These are phyloP conservation scores for Corynespora cassiicola DNA, from an alignment of 2,329 filamentous ascomycete genomes.

Conservation along the genomic window DNA sequence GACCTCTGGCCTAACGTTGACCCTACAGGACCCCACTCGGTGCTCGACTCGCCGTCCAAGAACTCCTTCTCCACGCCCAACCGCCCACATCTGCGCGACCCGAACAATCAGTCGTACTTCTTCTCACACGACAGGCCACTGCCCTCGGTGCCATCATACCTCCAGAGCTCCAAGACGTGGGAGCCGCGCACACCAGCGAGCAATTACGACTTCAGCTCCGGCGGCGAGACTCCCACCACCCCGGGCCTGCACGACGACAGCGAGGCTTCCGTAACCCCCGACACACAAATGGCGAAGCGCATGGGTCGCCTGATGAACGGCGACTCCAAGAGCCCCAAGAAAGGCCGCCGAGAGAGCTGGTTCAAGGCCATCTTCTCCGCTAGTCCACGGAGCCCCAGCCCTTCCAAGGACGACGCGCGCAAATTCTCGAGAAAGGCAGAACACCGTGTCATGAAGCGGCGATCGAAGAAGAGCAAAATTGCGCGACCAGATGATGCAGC, in stretches of 20 bases:
- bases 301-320: slow-evolving; percentile 34
- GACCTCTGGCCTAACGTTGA: slow-evolving; percentile 14
- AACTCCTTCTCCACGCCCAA: slow-evolving; percentile 40
- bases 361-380: slow-evolving; percentile 33
- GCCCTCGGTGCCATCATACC: slow-evolving; percentile 42
- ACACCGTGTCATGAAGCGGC: slow-evolving; percentile 45
- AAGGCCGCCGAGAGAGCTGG: slow-evolving; percentile 40
- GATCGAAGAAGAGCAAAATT: slow-evolving; percentile 33
- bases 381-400: slow-evolving; percentile 43
- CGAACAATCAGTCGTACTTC: slow-evolving; percentile 57
- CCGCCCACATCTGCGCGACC: slow-evolving; percentile 55
- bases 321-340: slow-evolving; percentile 38
- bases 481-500: slow-evolving; percentile 28
- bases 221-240: slow-evolving; percentile 57
- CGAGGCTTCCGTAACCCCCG: slow-evolving; percentile 51
- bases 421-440: slow-evolving; percentile 46
- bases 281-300: slow-evolving; percentile 37
- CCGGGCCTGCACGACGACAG: slow-evolving; percentile 49
- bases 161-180: slow-evolving; percentile 43
- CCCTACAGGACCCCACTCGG: slow-evolving; percentile 40
- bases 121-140: slow-evolving; percentile 53
- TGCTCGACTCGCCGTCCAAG: slow-evolving; percentile 58
- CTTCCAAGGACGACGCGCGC: slow-evolving; percentile 44
- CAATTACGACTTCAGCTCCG: slow-evolving; percentile 53
- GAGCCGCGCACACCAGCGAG: slow-evolving; percentile 40